A percentile compares a stretch with the other conserved stretches of the same genome.
These are phyloP conservation scores for Dentipellis fragilis DNA, from an alignment of 768 basidiomycete species.

Conservation along the genomic window DNA sequence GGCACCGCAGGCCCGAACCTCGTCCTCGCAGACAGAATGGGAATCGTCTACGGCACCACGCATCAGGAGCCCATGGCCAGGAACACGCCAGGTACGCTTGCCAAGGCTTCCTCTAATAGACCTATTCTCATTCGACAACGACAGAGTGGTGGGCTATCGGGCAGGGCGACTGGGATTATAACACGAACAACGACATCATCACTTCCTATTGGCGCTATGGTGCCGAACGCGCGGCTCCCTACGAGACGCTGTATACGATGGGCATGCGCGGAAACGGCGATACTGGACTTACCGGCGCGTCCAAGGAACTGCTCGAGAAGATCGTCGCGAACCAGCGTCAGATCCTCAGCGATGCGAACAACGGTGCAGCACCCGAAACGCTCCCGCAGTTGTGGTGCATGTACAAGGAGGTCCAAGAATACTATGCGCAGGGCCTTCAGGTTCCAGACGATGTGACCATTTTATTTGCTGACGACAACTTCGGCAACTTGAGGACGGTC, in stretches of 20 bases:
- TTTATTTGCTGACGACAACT: neutral
- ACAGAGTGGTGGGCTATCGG: neutral
- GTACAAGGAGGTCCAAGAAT: neutral
- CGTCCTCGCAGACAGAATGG: neutral
- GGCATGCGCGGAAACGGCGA: neutral
- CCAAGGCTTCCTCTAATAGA: no score
- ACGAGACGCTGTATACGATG: neutral
- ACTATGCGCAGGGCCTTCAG: neutral
- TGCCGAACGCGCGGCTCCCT: neutral
- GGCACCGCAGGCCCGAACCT: neutral
- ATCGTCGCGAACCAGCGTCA: neutral
- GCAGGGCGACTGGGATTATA: neutral
- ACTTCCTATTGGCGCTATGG: neutral
- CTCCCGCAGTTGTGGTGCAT: neutral
- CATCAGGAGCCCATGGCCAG: neutral
- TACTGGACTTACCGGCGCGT: neutral
- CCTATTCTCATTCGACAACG: no score
- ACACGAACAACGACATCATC: neutral
- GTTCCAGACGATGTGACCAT: neutral
- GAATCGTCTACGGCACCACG: neutral
- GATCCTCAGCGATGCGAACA: neutral
- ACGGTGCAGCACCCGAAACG: neutral
- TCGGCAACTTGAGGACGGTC: neutral
- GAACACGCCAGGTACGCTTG: neutral
- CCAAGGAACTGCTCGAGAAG: neutral